Base-by-base conservation (phyloP, 1,284 basidiomycete genomes). In the Moesziomyces antarcticus region DNA sequence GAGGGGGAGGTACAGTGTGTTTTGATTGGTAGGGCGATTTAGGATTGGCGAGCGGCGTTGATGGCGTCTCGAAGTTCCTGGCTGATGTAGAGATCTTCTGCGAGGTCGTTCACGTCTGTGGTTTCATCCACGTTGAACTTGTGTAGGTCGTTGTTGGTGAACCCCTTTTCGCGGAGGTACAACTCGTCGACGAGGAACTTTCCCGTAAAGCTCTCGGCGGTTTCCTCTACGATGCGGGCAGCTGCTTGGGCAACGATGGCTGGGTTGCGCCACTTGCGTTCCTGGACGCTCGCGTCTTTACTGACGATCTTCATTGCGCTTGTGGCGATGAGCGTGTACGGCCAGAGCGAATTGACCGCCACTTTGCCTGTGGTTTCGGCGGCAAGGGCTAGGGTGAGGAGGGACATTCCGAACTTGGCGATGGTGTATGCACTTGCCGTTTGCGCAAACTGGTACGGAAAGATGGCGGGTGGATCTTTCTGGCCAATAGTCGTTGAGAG, bases 161-260 rank as follows among this genome's bases (percentile, higher is more conserved):
- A 76, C 1, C 77, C 72, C 25, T 75, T 56, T 9, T 65, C 21
- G 9, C 82, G 56, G 16, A 84, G 59, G 59, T 80, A 83, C 30
- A 84, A 27, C 48, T 84, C 83, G 53, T 84, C 83, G 7, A 84
- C 72, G 35, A 82, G 48, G 13, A 78, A 82, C 18, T 75, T 55
- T 0, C 70, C 83, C 0, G 66, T 81, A 43, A 57, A 43, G 0
- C 1, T 24, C 8, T 14, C 20, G 3, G 45, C 70, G 1, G 75
- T 51, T 47, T 83, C 71, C 33, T 78, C 63, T 25, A 84, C 50
- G 27, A 84, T 62, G 3, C 77, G 61, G 2, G 69, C 77, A 9
- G 83, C 78, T 0, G 83, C 82, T 25, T 84, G 78, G 0, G 77
- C 67, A 14, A 84, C 75, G 47, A 84, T 82, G 5, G 47, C 37